phyloP scores from a whole-genome alignment of 106 monocot species.

The Phalaenopsis equestris region DNA sequence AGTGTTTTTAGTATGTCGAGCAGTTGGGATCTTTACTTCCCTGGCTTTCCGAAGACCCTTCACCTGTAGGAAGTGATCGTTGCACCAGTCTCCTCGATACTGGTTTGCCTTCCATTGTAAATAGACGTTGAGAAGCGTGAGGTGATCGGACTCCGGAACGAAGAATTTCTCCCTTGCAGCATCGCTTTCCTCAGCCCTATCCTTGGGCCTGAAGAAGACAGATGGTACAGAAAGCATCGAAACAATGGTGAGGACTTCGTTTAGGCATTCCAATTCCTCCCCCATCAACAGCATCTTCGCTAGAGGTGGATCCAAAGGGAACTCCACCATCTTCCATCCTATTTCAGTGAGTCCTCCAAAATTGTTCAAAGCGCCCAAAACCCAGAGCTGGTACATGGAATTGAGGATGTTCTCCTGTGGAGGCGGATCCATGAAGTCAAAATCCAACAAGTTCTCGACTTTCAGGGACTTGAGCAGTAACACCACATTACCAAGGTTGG shows the following conservation, averaged over 20 bases:
- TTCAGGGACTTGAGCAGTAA: slow-evolving; percentile 78
- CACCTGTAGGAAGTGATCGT: slow-evolving; percentile 87
- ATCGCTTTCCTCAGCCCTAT: slow-evolving; percentile 87
- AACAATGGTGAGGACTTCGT: slow-evolving; percentile 87
- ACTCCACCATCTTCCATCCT: slow-evolving; percentile 99
- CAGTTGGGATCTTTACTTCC: slow-evolving; percentile 84
- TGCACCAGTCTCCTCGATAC: slow-evolving; percentile 93
- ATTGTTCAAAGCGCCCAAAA: slow-evolving; percentile 91
- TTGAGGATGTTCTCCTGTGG: slow-evolving; percentile 96
- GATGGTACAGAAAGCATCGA: slow-evolving; percentile 97
- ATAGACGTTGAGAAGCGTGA: slow-evolving; percentile 87
- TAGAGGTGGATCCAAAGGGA: slow-evolving; percentile 87
- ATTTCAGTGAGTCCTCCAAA: slow-evolving; percentile 69
- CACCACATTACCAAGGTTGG: slow-evolving; percentile 88
- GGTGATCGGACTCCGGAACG: slow-evolving; percentile 96
- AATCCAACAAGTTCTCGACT: slow-evolving; percentile 82
- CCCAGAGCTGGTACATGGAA: slow-evolving; percentile 98
- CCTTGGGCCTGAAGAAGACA: slow-evolving; percentile 93
- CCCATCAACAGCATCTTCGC: slow-evolving; percentile 98
- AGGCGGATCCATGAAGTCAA: slow-evolving; percentile 98
- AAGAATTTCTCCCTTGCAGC: slow-evolving; percentile 97
- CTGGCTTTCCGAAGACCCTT: slow-evolving; percentile 84
- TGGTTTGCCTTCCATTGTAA: slow-evolving; percentile 81
- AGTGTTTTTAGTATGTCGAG: slow-evolving; percentile 77
- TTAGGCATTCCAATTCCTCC: slow-evolving; percentile 58